phyloP scores from a whole-genome alignment of 208 protist genomes.

The Acanthamoeba healyi region DNA sequence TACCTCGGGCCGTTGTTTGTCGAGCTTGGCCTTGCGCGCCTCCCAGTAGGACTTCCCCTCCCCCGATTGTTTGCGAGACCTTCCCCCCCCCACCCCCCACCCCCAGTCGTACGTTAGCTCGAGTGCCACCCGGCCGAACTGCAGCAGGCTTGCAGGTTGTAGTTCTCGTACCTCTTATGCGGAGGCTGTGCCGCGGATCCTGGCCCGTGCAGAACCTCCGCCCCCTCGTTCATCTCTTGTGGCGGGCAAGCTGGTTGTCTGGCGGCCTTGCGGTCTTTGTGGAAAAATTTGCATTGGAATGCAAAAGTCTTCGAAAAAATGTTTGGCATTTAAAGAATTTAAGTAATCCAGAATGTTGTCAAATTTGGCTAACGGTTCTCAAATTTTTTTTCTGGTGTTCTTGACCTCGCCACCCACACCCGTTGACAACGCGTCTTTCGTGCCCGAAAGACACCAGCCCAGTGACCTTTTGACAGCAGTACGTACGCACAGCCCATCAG shows the following conservation, averaged over 20 bases:
- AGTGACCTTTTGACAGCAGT: no score
- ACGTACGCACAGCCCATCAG: no score
- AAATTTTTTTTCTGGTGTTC: no score
- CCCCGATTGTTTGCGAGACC: constrained; percentile 5
- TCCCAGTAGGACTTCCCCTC: constrained; percentile 44
- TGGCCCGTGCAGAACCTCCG: constrained; percentile 23
- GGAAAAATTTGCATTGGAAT: neutral
- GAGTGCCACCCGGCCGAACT: neutral
- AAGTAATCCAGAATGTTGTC: no score
- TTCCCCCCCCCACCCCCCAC: neutral
- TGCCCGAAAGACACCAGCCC: no score
- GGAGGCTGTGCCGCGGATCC: constrained; percentile 13
- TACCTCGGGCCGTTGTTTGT: constrained; percentile 50
- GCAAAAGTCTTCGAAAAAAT: no score
- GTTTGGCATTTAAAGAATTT: no score
- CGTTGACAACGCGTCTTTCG: no score
- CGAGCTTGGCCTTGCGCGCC: constrained; percentile 19
- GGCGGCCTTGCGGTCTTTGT: neutral
- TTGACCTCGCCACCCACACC: no score
- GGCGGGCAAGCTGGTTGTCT: neutral
- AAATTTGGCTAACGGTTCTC: no score
- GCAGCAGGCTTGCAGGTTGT: neutral
- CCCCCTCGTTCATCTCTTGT: neutral
- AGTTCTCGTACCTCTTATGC: neutral
- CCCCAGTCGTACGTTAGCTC: neutral